Conservation (phyloP, 305 asterid species). For the Galium porrigens region DNA sequence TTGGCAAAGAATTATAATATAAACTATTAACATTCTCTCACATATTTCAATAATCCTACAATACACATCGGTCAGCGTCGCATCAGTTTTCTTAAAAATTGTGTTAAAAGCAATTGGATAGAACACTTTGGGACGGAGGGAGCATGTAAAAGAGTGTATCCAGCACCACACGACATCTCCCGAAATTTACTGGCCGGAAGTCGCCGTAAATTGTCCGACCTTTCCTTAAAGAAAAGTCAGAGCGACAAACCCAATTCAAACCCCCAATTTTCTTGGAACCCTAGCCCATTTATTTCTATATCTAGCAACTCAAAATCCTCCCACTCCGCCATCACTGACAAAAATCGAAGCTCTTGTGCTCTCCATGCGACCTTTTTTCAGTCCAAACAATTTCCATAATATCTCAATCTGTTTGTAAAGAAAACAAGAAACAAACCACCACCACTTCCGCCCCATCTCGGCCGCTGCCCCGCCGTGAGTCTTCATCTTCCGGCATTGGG, state of each 20-base stretch:
- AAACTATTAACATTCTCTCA: no score
- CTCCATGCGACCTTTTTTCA: background rate
- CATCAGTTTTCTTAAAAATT: no score
- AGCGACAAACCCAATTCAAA: background rate
- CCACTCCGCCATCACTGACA: background rate
- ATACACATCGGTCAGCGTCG: no score
- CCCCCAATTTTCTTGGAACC: slow-evolving; percentile 11
- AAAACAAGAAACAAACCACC: background rate
- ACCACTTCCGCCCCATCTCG: background rate
- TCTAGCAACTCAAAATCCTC: background rate
- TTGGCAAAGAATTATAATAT: no score
- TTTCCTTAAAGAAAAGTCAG: slow-evolving; percentile 8
- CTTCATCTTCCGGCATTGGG: background rate
- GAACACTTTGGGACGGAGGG: no score
- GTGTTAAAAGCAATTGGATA: no score
- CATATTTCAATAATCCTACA: no score
- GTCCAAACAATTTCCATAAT: background rate
- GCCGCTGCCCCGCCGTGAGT: background rate
- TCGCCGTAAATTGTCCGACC: background rate
- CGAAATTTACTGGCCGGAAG: background rate
- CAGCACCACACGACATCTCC: background rate
- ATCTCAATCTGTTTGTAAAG: background rate
- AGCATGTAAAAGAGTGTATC: no score
- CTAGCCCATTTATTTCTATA: background rate
- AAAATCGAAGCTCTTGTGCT: background rate